Conservation (phyloP, 768 basidiomycete genomes). For the Tricholoma sp. region DNA sequence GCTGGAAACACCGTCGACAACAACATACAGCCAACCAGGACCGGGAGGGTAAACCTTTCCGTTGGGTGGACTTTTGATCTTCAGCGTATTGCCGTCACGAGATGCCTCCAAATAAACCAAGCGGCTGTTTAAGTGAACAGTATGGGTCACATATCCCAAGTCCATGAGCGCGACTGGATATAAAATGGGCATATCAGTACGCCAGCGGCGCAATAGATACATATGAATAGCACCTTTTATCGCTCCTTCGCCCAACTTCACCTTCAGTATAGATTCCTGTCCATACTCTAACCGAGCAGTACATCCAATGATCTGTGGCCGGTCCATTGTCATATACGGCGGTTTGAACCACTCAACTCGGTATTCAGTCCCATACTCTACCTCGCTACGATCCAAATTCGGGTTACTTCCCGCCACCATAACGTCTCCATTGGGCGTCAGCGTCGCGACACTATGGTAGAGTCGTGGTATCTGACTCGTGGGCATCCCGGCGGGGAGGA, state of each 20-base stretch:
- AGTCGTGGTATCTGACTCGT: conserved; percentile 65
- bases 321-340: conserved; percentile 62
- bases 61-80: conserved; percentile 60
- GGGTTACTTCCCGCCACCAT: conserved; percentile 85
- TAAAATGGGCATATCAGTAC: conserved; percentile 36
- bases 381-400: conserved; percentile 70
- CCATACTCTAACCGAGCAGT: conserved; percentile 40
- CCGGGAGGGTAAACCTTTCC: conserved; percentile 72
- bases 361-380: conserved; percentile 80
- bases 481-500: conserved; percentile 52
- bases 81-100: conserved; percentile 42
- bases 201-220: background rate
- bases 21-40: conserved; percentile 70
- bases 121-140: conserved; percentile 72
- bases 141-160: conserved; percentile 76
- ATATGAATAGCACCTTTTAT: conserved; percentile 17
- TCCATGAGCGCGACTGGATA: conserved; percentile 69
- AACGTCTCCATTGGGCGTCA: conserved; percentile 65
- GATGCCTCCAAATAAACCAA: conserved; percentile 54
- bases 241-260: conserved; percentile 22
- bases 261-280: conserved; percentile 29
- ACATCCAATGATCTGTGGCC: conserved; percentile 44
- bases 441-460: conserved; percentile 81
- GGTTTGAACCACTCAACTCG: conserved; percentile 84
- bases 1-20: conserved; percentile 64